Base-by-base conservation (phyloP, 495 filamentous ascomycete genomes). In the Penicillium roqueforti region DNA sequence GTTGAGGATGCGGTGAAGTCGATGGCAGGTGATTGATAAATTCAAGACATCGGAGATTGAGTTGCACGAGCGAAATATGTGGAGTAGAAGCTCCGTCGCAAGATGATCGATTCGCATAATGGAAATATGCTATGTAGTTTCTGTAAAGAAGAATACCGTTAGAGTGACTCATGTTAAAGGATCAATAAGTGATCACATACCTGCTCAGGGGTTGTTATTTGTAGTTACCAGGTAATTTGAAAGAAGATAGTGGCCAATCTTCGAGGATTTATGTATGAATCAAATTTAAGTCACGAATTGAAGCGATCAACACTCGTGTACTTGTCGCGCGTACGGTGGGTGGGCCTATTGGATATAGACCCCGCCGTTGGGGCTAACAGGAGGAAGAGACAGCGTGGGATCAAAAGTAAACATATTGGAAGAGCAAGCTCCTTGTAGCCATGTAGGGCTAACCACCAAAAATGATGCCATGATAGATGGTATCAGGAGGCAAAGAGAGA, bases 351-450 rank as follows among this genome's bases (percentile, higher is more conserved):
- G 75, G 48, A 67, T 64, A 57, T 68, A 65, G 59, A 87, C 87
- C 87, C 87, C 87, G 65, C 66, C 83, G 64, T 84, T 88, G 87
- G 87, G 88, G 86, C 80, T 87, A 82, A 84, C 65, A 57, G 74
- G 61, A 59, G 65, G 64, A 61, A 65, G 63, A 61, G 61, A 71
- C 55, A 68, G 4, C 26, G 23, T 77, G 73, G 76, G 59, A 54
- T 71, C 20, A 31, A 32, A 6, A 13, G 53, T 23, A 11, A 42
- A 29, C 45, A 26, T 32, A 23, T 10, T 25, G 57, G 55, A 55
- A 58, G 43, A 59, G 52, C 39, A 39, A 48, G 37, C 62, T 40
- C 18, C 54, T 53, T 58, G 49, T 57, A 62, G 62, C 68, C 70
- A 53, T 63, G 51, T 32, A 53, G 60, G 68, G 67, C 65, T 67